Conservation (phyloP, 2,329 filamentous ascomycete genomes). For the Graphilbum sp. region DNA sequence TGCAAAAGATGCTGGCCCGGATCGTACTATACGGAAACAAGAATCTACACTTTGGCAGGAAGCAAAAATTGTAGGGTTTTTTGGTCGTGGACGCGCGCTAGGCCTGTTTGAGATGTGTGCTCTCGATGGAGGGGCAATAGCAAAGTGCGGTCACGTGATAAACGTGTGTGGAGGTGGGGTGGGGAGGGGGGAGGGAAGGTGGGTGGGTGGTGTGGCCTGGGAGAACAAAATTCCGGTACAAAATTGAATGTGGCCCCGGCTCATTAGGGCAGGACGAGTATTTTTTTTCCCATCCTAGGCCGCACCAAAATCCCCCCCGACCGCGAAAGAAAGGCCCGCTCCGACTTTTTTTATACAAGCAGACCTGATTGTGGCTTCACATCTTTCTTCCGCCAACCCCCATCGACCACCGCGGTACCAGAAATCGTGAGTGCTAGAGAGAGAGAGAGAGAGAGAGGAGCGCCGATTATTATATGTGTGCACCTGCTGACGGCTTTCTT, state of each 20-base stretch:
- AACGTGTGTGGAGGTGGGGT: no score
- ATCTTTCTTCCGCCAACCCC: no score
- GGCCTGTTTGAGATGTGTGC: neutral
- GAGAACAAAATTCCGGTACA: constrained; percentile 8
- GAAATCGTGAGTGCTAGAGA: no score
- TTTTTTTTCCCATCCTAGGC: constrained; percentile 7
- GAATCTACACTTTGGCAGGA: neutral
- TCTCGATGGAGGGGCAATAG: no score
- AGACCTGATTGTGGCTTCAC: no score
- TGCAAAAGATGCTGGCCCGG: no score
- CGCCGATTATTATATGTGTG: no score
- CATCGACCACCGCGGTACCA: no score
- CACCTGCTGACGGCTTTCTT: no score
- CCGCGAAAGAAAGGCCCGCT: neutral
- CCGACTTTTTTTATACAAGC: neutral
- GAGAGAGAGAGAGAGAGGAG: no score
- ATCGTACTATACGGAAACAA: no score
- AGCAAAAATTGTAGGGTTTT: constrained; percentile 3
- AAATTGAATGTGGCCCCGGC: constrained; percentile 4
- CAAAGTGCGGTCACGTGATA: neutral
- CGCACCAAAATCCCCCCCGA: constrained; percentile 9
- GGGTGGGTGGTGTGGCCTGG: neutral
- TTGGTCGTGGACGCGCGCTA: neutral
- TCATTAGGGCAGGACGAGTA: constrained; percentile 9
- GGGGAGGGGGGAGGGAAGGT: neutral